Conservation (phyloP, 768 basidiomycete species). For the Crepidotus variabilis region DNA sequence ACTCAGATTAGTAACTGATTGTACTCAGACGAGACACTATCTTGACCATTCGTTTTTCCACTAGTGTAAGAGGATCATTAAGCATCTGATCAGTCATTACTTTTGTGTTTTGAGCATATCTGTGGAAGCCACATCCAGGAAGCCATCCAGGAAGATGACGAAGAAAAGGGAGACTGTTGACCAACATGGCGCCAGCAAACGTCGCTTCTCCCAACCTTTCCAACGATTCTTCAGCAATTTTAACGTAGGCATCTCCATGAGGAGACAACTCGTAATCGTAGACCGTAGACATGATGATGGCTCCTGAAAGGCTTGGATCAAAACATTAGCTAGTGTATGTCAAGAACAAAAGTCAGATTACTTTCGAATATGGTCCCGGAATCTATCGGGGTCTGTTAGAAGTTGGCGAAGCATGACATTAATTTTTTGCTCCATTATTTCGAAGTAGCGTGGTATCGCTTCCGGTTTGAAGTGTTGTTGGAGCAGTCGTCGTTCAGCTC, state of each 20-base stretch:
- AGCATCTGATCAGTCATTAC: too few species aligned
- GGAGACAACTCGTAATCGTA: constrained; percentile 16
- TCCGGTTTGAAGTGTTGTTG: constrained; percentile 31
- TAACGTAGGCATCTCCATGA: too few species aligned
- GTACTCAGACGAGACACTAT: too few species aligned
- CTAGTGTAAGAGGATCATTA: constrained; percentile 11
- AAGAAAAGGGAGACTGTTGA: constrained; percentile 10
- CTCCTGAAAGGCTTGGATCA: constrained; percentile 9
- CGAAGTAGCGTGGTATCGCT: constrained; percentile 21
- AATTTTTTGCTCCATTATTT: constrained; percentile 27
- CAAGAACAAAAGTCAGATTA: neutral
- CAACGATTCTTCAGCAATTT: too few species aligned
- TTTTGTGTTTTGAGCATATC: constrained; percentile 9
- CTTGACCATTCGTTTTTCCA: too few species aligned
- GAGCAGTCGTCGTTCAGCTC: constrained; percentile 31
- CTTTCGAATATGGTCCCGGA: constrained; percentile 14
- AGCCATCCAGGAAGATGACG: constrained; percentile 16
- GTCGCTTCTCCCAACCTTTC: constrained; percentile 5
- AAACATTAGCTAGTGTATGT: too few species aligned
- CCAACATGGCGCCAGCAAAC: neutral
- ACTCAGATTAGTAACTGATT: too few species aligned
- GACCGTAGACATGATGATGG: constrained; percentile 12
- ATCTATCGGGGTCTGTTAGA: constrained; percentile 13
- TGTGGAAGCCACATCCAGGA: constrained; percentile 15
- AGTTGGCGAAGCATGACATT: constrained; percentile 27